Evolutionary conservation across 305 asterid species (phyloP), one percentile per base, ranked within the genome.

Genomic region (Rubia occidens): DNA sequence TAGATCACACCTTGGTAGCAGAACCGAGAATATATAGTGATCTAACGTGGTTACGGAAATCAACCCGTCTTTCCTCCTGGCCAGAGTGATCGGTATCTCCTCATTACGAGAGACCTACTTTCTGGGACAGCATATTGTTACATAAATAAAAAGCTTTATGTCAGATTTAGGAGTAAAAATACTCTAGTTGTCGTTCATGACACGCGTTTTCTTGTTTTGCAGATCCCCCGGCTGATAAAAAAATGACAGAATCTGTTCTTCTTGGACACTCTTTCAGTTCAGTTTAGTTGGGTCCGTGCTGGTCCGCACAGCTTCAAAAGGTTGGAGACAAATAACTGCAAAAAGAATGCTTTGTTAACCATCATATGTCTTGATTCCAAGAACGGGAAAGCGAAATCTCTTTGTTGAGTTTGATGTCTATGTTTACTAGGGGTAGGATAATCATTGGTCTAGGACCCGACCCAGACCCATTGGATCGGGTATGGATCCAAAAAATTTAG

Each of bases 161-260:
- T 15, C 73, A 24, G 11, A 42, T 44, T 43, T 18, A 24, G 2
- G 44, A 43, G 8, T 5, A 29, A 3, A 18, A 58, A 40, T 14
- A 40, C 40, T 10, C 59, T 59, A 14, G 15, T 4, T 15, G 56
- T 18, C 39, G 56, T 43, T 21, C 59, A 9, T 70, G 11, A 60
- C 67, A 45, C 26, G 37, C 35, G 49, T 26, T 17, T 60, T 47
- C 68, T 70, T 60, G 35, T 60, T 51, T 60, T 70, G 60, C 55
- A 60, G 68, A 60, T 70, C 20, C 20, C 35, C 66, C 7, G 59
- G 45, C 45, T 13, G 59, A 43, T 43, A 32, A 45, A 60, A 3
- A 15, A 15, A 26, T 9, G 13, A 24, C 49, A 44, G 44, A 4
- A 45, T 3, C 18, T 2, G 45, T 60, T 14, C 49, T 70, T 60